phyloP scores from a whole-genome alignment of 768 basidiomycete genomes.

The Lepiota venenata region DNA sequence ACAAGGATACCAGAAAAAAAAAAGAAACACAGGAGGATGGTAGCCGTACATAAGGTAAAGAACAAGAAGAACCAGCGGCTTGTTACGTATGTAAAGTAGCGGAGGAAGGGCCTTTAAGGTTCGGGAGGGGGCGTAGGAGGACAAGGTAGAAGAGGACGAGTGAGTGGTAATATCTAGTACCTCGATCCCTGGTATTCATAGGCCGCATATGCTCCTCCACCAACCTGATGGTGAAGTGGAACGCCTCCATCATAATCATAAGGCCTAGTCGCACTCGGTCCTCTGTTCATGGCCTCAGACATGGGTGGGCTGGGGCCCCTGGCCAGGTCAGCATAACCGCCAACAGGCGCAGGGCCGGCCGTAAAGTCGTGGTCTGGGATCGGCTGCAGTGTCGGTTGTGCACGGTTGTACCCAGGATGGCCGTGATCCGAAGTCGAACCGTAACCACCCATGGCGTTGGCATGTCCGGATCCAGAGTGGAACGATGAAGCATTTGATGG shows the following conservation, averaged over 20 bases:
- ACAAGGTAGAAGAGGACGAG: conserved; percentile 1
- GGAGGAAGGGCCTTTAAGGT: background rate
- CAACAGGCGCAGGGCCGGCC: conserved; percentile 59
- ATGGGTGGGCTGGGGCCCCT: conserved; percentile 73
- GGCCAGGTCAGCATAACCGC: conserved; percentile 80
- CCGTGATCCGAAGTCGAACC: conserved; percentile 7
- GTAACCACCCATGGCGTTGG: conserved; percentile 17
- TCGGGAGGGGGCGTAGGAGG: conserved; percentile 7
- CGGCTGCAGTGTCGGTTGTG: conserved; percentile 9
- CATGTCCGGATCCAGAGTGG: conserved; percentile 50
- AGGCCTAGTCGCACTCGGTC: background rate
- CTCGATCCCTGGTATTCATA: conserved; percentile 29
- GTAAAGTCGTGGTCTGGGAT: conserved; percentile 80
- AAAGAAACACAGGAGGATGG: conserved; percentile 10
- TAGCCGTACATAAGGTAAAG: conserved; percentile 18
- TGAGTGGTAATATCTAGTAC: conserved; percentile 14
- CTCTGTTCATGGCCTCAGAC: conserved; percentile 22
- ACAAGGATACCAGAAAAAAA: conserved; percentile 2
- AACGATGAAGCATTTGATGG: conserved; percentile 67
- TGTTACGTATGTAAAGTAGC: conserved; percentile 12
- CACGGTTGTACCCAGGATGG: conserved; percentile 21
- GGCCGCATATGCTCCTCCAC: conserved; percentile 34
- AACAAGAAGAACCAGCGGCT: conserved; percentile 24
- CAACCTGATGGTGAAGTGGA: conserved; percentile 60
- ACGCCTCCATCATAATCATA: conserved; percentile 51